Evolutionary conservation across 306 rosid genomes (phyloP).

Genomic region (Adenanthera pavonina): DNA sequence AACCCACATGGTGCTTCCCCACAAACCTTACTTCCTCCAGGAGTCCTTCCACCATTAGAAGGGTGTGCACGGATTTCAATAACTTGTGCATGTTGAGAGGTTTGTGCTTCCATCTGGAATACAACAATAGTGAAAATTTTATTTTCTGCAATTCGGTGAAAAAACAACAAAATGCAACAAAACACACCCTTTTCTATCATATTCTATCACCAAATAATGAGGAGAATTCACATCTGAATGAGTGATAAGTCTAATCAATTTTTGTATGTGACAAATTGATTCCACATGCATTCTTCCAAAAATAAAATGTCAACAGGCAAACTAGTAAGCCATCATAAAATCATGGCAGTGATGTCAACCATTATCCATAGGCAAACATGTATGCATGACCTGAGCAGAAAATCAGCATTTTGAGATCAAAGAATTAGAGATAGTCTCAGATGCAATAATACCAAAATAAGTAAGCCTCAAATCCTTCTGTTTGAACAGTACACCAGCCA

Average conservation of each 20-base stretch:
- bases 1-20: slow-evolving; percentile 81
- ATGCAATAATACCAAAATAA: background rate
- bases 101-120: slow-evolving; percentile 66
- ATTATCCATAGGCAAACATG: background rate
- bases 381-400: background rate
- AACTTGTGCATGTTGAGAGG: slow-evolving; percentile 48
- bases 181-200: background rate
- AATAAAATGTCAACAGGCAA: background rate
- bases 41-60: slow-evolving; percentile 37
- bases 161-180: slow-evolving; percentile 8
- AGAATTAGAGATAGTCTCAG: background rate
- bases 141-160: slow-evolving; percentile 23
- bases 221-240: background rate
- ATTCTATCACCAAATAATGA: background rate
- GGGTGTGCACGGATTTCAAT: slow-evolving; percentile 57
- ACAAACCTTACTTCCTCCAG: slow-evolving; percentile 62
- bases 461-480: background rate
- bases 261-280: slow-evolving; percentile 18
- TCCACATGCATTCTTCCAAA: slow-evolving; percentile 8
- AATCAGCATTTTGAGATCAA: background rate
- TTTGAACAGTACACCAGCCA: background rate
- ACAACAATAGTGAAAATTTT: slow-evolving; percentile 1
- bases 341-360: slow-evolving; percentile 2
- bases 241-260: background rate
- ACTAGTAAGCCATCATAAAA: slow-evolving; percentile 4